Evolutionary conservation across 2,329 filamentous ascomycete species (phyloP), one percentile per base, ranked within the genome.

Genomic region (Chalara sp.): DNA sequence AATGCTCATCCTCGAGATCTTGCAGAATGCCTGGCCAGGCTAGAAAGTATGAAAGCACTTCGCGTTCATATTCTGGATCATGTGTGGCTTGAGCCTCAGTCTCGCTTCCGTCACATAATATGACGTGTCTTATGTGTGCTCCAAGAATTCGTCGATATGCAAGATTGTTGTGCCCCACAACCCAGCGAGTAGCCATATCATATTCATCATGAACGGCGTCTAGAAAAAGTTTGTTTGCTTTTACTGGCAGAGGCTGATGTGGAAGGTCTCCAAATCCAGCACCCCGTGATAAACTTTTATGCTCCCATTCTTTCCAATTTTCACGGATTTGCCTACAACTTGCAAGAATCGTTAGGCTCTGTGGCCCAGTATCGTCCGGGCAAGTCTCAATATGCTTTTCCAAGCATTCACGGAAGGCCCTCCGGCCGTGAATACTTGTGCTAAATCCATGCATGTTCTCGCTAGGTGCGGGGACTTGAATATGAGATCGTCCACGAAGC

Each of bases 381-480:
- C 32, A 4, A 13, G 29, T 39, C 6, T 41, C 45, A 29, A 59
- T 49, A 37, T 54, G 52, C 11, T 58, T 47, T 31, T 57, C 49
- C 10, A 59, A 46, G 29, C 43, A 52, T 30, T 45, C 12, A 11
- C 57, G 52, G 32, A 59, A 60, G 6, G 53, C 51, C 50, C 50
- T 46, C 12, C 57, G 53, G 12, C 55, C 58, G 6, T 35, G 28
- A 8, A 50, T 49, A 33, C 55, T 58, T 5, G 51, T 56, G n/a
- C 53, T 59, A 10, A 60, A 46, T 11, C 58, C 58, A 48, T 51
- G 44, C 6, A 55, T 45, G 50, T 61, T 58, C 7, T 58, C 58
- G 35, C 57, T 59, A n/a, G 58, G 58, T 13, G 57, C 57, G 33
- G 58, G 58, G 6, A 61, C 52, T 48, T 61, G 57, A 32, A 59